Evolutionary conservation across 176 grass and related monocot genomes (phyloP), one percentile per base, ranked within the genome.

Genomic region (Avena atlantica): DNA sequence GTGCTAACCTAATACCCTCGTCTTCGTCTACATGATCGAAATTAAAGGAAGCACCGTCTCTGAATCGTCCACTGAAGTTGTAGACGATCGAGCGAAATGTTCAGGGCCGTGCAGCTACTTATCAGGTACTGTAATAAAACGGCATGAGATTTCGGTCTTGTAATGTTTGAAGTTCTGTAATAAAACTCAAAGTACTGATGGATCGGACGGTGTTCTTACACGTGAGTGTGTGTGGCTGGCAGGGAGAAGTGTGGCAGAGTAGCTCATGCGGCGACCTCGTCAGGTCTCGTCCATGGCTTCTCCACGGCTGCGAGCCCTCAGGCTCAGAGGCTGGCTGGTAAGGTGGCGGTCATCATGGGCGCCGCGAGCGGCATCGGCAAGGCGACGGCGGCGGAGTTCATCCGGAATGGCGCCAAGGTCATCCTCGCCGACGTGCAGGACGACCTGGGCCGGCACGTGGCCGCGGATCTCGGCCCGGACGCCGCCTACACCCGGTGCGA

Each of bases 291-390:
- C 69, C 20, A 7, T 47, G 70, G 42, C 20, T 48, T 74, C 70
- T 49, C 44, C 70, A 74, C 70, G 50, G 50, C 50, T 12, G 24
- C 74, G 8, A 56, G 4, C 13, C 16, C 15, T 14, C 74, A 19
- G 14, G 5, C 6, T 40, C 52, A 10, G 20, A 89, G 68, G 82
- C 36, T 89, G n/a, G 68, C 78, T 4, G 83, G 88, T 25, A 89
- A 89, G 50, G 83, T 89, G 76, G 83, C 82, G 31, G 62, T 89
- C 45, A 81, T 89, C 82, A 81, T 82, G 45, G 88, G 88, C 5
- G 88, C 66, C 9, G 83, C 88, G 4, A 75, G 81, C 29, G 88
- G 88, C 82, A 89, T 89, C 45, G 88, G 76, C 75, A 74, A 76
- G 76, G 83, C 77, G 8, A 40, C 78, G 0, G 83, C 83, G 1